phyloP scores from a whole-genome alignment of 257 asterid genomes.

The Nicotiana attenuata region DNA sequence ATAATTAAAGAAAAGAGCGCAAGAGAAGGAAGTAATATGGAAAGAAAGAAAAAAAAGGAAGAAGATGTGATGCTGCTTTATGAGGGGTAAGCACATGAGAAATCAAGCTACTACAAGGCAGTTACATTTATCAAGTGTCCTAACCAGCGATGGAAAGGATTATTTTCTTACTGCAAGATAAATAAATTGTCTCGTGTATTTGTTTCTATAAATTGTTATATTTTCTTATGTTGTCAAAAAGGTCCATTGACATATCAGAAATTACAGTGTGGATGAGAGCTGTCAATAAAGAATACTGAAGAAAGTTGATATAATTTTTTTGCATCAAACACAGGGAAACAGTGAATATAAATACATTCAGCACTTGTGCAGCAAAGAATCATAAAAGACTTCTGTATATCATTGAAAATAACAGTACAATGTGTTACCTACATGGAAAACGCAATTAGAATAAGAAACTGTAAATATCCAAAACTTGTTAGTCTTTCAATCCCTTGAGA shows the following conservation, averaged over 20 bases:
- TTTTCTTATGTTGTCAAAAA: not conserved
- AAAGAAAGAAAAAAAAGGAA: not conserved
- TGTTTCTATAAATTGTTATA: not conserved
- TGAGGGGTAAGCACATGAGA: not conserved
- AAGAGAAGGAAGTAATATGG: not conserved
- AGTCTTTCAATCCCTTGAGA: constrained; percentile 51
- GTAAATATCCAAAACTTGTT: not conserved
- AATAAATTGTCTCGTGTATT: not conserved
- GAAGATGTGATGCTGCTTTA: not conserved
- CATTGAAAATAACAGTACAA: not conserved
- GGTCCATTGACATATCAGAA: not conserved
- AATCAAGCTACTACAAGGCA: constrained; percentile 5
- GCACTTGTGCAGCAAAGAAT: not conserved
- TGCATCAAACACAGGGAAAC: not conserved
- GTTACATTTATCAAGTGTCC: not conserved
- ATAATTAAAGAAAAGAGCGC: not conserved
- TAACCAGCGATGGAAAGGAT: not conserved
- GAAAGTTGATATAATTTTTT: not conserved
- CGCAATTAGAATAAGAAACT: not conserved
- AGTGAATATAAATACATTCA: not conserved
- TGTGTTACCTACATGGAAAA: constrained; percentile 5
- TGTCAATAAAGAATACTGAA: not conserved
- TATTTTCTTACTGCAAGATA: not conserved
- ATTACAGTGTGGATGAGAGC: not conserved
- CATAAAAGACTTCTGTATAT: not conserved